phyloP scores from a whole-genome alignment of 371 early-diverging fungal species.

The Haplosporangium sp. region DNA sequence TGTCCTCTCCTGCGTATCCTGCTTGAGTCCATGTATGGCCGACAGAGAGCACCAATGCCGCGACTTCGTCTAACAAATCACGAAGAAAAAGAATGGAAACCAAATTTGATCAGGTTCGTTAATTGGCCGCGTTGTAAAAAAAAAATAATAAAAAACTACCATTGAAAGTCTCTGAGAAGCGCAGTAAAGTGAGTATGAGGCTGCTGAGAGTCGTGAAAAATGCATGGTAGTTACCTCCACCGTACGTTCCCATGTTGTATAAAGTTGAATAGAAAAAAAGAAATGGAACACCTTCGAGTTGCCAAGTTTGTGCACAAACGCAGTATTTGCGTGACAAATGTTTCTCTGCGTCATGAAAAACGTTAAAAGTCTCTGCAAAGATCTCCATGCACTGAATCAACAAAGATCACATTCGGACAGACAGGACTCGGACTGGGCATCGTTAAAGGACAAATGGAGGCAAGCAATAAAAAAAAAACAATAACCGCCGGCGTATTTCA shows the following conservation, averaged over 20 bases:
- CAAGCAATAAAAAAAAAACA: too few species aligned
- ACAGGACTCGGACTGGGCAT: too few species aligned
- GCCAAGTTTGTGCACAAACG: too few species aligned
- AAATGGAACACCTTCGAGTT: neutral
- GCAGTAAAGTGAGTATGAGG: neutral
- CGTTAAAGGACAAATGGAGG: too few species aligned
- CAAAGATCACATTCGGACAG: too few species aligned
- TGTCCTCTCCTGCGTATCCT: constrained; percentile 97
- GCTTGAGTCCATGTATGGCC: constrained; percentile 90
- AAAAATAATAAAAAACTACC: neutral
- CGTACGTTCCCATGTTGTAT: constrained; percentile 78
- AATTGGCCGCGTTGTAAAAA: neutral
- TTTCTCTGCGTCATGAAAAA: too few species aligned
- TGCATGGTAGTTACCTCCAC: constrained; percentile 78
- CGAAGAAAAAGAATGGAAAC: neutral
- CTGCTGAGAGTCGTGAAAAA: neutral
- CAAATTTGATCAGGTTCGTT: constrained; percentile 1
- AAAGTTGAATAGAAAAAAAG: neutral
- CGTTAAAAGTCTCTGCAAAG: too few species aligned
- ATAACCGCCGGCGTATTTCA: too few species aligned
- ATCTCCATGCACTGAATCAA: too few species aligned
- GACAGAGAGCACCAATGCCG: constrained; percentile 92
- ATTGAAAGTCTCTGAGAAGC: neutral
- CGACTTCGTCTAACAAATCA: constrained; percentile 87
- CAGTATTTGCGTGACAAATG: too few species aligned